Conservation (phyloP, 148 eudicot species). For the Tetragonia tetragonoides region DNA sequence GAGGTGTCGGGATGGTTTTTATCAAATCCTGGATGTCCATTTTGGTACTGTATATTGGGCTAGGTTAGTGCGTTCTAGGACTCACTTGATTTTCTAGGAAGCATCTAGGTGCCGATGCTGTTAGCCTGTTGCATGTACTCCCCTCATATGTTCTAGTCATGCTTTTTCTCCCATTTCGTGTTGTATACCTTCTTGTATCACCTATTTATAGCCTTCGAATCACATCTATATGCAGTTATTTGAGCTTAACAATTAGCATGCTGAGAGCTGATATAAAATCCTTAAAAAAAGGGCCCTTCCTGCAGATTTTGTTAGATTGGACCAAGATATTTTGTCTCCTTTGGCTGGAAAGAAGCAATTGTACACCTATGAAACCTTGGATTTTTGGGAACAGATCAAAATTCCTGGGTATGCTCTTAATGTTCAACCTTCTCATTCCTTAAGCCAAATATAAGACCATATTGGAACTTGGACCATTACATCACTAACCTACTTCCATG, state of each 20-base stretch:
- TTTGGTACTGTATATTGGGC: not conserved
- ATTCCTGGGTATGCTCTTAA: slow-evolving; percentile 61
- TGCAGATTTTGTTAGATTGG: slow-evolving; percentile 46
- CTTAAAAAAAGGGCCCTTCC: slow-evolving; percentile 53
- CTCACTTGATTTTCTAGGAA: not conserved
- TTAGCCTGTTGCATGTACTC: too few species aligned
- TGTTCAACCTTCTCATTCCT: slow-evolving; percentile 8
- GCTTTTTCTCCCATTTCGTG: not conserved
- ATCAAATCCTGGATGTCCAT: not conserved
- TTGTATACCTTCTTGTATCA: not conserved
- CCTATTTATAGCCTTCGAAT: not conserved
- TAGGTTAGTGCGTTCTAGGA: not conserved
- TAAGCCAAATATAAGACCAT: slow-evolving; percentile 3
- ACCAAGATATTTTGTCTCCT: slow-evolving; percentile 93
- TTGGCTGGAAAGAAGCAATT: slow-evolving; percentile 89
- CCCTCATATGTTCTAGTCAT: not conserved
- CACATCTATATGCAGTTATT: not conserved
- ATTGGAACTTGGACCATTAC: slow-evolving; percentile 3
- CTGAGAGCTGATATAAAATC: slow-evolving; percentile 32
- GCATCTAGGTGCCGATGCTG: not conserved
- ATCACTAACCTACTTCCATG: slow-evolving; percentile 3
- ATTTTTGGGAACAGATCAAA: slow-evolving; percentile 95
- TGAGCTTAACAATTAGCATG: not conserved
- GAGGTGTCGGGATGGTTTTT: not conserved
- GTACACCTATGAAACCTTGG: slow-evolving; percentile 77